Evolutionary conservation across 169 alveolate genomes (phyloP).

Genomic region (Babesia ovata): DNA sequence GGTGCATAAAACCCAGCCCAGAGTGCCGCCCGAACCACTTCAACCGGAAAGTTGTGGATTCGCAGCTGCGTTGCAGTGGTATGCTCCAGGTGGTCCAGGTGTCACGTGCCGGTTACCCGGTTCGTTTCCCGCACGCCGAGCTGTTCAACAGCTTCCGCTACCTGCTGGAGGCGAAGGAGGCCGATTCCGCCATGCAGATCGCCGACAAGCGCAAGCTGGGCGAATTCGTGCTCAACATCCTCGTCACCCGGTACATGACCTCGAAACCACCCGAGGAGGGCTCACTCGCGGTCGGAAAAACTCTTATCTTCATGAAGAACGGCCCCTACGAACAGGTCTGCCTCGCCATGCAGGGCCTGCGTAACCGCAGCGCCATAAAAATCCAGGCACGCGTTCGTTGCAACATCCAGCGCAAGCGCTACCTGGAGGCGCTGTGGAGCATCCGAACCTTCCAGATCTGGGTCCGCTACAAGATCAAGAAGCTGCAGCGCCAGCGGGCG

Average conservation of each 20-base stretch:
- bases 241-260: conserved; percentile 37
- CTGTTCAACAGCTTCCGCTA: conserved; percentile 82
- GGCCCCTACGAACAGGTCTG: conserved; percentile 70
- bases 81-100: conserved; percentile 91
- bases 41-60: conserved; percentile 88
- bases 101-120: conserved; percentile 94
- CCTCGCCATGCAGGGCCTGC: conserved; percentile 68
- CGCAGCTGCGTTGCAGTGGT: conserved; percentile 89
- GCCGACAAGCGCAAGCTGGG: conserved; percentile 42
- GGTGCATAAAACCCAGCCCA: conserved; percentile 94
- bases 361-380: conserved; percentile 52
- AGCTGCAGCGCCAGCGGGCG: conserved; percentile 36
- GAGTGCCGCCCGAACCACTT: conserved; percentile 84
- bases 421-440: conserved; percentile 40
- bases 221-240: conserved; percentile 37
- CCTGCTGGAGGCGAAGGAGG: conserved; percentile 68
- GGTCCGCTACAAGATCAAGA: conserved; percentile 55
- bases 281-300: conserved; percentile 50
- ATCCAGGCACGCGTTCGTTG: conserved; percentile 70
- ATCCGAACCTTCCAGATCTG: conserved; percentile 71
- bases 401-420: conserved; percentile 42
- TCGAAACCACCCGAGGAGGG: conserved; percentile 46
- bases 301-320: conserved; percentile 68
- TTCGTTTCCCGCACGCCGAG: conserved; percentile 87
- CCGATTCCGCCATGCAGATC: conserved; percentile 2